Evolutionary conservation across 371 early-diverging fungal species (phyloP).

Genomic region (Mortierella polycephala): DNA sequence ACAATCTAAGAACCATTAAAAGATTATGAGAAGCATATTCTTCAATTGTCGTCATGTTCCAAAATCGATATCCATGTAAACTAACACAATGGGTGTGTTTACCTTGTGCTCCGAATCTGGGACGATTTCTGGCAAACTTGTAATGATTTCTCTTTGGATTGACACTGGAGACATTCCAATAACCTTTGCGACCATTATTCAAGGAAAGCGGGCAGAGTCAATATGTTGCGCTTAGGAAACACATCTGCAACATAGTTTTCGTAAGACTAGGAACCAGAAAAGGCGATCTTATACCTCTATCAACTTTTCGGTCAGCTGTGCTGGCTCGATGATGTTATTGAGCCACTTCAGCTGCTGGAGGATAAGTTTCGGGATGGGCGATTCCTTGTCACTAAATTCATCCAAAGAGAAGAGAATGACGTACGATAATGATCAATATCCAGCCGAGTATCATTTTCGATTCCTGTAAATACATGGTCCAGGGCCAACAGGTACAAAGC

Average conservation of each 20-base stretch:
- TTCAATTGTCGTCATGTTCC: neutral
- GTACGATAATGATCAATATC: no score
- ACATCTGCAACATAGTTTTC: no score
- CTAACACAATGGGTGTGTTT: neutral
- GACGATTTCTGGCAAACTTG: conserved; percentile 79
- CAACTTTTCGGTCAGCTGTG: conserved; percentile 69
- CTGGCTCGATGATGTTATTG: conserved; percentile 78
- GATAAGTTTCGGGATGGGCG: conserved; percentile 71
- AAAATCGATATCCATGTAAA: neutral
- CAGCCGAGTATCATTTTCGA: neutral
- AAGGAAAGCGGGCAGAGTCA: neutral
- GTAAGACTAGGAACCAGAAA: no score
- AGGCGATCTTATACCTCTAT: conserved; percentile 63
- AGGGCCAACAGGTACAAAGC: neutral
- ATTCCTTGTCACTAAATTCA: conserved; percentile 49
- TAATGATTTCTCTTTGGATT: conserved; percentile 82
- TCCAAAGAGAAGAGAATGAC: neutral
- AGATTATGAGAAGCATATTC: neutral
- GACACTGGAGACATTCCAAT: conserved; percentile 70
- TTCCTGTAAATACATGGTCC: no score
- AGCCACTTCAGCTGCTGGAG: conserved; percentile 84
- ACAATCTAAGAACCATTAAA: conserved; percentile 54
- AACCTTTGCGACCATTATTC: conserved; percentile 39
- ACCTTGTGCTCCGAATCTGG: conserved; percentile 81
- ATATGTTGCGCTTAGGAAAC: neutral